These are phyloP conservation scores for Saccharomycopsis guyanensis DNA, from an alignment of 805 yeast genomes.

Conservation along the genomic window DNA sequence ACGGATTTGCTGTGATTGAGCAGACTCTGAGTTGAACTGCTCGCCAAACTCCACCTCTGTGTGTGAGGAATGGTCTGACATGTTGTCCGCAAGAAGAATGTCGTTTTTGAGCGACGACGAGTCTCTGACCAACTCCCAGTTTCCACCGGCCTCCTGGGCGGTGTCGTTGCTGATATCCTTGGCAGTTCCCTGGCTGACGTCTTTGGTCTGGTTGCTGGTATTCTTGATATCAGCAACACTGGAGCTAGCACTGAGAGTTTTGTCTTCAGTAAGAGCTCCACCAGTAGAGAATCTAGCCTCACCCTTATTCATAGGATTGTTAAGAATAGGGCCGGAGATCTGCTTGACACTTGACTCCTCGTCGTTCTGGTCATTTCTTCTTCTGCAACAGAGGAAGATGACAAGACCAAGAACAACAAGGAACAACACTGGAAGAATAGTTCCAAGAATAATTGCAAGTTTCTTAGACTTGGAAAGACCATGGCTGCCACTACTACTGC, in stretches of 20 bases:
- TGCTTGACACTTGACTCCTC: conserved; percentile 25
- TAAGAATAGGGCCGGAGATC: conserved; percentile 34
- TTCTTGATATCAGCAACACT: conserved; percentile 4
- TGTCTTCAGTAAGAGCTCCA: conserved; percentile 55
- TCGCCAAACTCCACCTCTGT: conserved; percentile 14
- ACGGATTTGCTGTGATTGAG: not conserved
- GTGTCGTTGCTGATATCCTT: conserved; percentile 18
- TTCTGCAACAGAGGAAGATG: conserved; percentile 48
- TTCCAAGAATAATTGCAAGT: conserved; percentile 87
- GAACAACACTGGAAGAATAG: conserved; percentile 62
- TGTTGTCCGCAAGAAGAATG: not conserved
- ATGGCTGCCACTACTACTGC: not conserved
- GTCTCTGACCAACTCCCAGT: conserved; percentile 3
- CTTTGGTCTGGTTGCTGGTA: conserved; percentile 10
- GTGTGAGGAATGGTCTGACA: not conserved
- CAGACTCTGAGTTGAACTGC: conserved; percentile 3
- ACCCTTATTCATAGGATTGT: conserved; percentile 45
- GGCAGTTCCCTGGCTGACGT: conserved; percentile 22
- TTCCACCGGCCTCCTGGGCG: not conserved
- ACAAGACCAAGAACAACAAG: conserved; percentile 41
- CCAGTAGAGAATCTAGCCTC: conserved; percentile 93
- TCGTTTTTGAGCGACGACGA: not conserved
- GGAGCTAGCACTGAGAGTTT: conserved; percentile 11
- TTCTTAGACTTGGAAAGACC: conserved; percentile 35
- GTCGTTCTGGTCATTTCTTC: conserved; percentile 27